A percentile compares a stretch with the other conserved stretches of the same genome.
phyloP scores from a whole-genome alignment of 2,329 filamentous ascomycete species.

The Grosmannia serpens region DNA sequence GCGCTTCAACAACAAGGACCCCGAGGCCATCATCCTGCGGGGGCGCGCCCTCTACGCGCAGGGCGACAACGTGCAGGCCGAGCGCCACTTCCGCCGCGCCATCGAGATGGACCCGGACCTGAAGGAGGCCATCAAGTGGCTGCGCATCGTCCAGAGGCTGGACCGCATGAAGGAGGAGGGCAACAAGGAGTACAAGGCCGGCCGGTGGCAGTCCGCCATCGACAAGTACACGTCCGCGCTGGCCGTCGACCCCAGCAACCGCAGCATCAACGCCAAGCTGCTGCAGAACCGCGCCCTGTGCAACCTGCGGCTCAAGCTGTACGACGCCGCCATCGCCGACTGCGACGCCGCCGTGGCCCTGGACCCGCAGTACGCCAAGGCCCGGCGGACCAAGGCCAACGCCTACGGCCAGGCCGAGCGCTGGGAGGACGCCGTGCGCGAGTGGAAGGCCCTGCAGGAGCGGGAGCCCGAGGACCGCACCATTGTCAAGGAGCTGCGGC shows the following conservation, averaged over 20 bases:
- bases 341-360: slow-evolving; percentile 74
- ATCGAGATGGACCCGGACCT: slow-evolving; percentile 86
- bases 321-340: slow-evolving; percentile 68
- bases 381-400: slow-evolving; percentile 86
- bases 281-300: slow-evolving; percentile 88
- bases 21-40: slow-evolving; percentile 82
- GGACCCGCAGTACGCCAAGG: slow-evolving; percentile 79
- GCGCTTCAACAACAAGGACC: slow-evolving; percentile 78
- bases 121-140: slow-evolving; percentile 75
- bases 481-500: slow-evolving; percentile 74
- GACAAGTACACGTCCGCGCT: slow-evolving; percentile 76
- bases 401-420: slow-evolving; percentile 73
- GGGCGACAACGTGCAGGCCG: slow-evolving; percentile 89
- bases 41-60: slow-evolving; percentile 81
- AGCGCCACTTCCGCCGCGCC: slow-evolving; percentile 85
- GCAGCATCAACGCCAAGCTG: slow-evolving; percentile 87
- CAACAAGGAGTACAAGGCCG: slow-evolving; percentile 79
- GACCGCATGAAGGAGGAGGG: slow-evolving; percentile 91
- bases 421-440: slow-evolving; percentile 85
- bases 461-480: slow-evolving; percentile 69
- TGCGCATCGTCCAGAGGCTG: slow-evolving; percentile 82
- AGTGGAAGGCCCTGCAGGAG: slow-evolving; percentile 80
- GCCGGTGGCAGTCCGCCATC: slow-evolving; percentile 67
- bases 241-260: slow-evolving; percentile 76
- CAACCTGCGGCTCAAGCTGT: slow-evolving; percentile 73